Conservation (phyloP, 2,329 filamentous ascomycete genomes). For the Fonsecaea multimorphosa region DNA sequence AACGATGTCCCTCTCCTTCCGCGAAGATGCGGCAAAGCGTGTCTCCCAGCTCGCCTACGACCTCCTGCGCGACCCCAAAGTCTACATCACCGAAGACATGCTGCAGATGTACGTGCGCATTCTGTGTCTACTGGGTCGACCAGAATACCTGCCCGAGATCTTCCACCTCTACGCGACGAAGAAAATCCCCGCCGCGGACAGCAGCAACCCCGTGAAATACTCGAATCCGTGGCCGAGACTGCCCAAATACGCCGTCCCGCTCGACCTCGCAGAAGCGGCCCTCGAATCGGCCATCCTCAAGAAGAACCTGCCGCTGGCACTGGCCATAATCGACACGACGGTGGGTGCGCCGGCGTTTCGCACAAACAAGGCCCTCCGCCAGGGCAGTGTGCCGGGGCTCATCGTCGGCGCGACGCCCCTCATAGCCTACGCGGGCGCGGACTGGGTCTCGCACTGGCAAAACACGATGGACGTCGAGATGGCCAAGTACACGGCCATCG, state of each 20-base stretch:
- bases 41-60: slow-evolving; percentile 67
- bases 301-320: slow-evolving; percentile 76
- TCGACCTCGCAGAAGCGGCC: slow-evolving; percentile 72
- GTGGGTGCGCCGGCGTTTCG: slow-evolving; percentile 53
- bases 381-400: slow-evolving; percentile 48
- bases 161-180: slow-evolving; percentile 86
- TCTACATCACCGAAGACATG: slow-evolving; percentile 78
- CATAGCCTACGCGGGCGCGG: slow-evolving; percentile 62
- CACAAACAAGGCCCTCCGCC: slow-evolving; percentile 52
- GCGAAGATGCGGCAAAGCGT: slow-evolving; percentile 48
- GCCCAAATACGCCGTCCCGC: slow-evolving; percentile 73
- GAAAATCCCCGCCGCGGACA: slow-evolving; percentile 66
- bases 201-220: slow-evolving; percentile 66
- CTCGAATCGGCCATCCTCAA: slow-evolving; percentile 79
- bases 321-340: slow-evolving; percentile 74
- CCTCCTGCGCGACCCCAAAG: slow-evolving; percentile 73
- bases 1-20: slow-evolving; percentile 43
- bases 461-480: slow-evolving; percentile 75
- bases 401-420: slow-evolving; percentile 48
- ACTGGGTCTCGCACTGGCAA: slow-evolving; percentile 70
- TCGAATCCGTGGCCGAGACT: slow-evolving; percentile 69
- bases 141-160: slow-evolving; percentile 77
- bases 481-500: slow-evolving; percentile 79
- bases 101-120: slow-evolving; percentile 77
- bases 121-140: slow-evolving; percentile 73